Conservation (phyloP, 352 stramenopile species). For the Globisporangium irregulare region DNA sequence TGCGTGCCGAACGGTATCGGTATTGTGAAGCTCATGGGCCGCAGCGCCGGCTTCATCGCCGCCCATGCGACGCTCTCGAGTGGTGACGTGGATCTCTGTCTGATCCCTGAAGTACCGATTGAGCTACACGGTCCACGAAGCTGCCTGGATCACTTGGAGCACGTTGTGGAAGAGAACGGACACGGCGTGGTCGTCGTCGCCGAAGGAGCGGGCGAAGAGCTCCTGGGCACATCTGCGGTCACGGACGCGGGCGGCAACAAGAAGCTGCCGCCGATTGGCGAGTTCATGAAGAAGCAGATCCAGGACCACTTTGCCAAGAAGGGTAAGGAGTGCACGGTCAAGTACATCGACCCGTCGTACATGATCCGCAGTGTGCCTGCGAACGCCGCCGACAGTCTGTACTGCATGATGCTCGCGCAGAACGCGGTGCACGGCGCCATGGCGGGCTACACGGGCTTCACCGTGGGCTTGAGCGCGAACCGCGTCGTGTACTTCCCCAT, state of each 20-base stretch:
- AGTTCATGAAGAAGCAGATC: neutral
- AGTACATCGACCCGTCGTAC: neutral
- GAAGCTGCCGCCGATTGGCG: neutral
- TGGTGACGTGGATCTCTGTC: neutral
- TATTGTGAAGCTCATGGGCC: neutral
- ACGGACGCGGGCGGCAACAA: neutral
- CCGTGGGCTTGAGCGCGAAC: neutral
- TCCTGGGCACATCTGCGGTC: neutral
- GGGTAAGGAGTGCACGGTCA: neutral
- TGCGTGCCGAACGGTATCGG: neutral
- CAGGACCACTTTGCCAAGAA: constrained; percentile 1
- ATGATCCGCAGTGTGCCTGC: neutral
- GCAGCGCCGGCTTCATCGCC: neutral
- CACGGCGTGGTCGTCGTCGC: neutral
- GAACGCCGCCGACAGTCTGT: neutral
- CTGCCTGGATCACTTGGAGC: neutral
- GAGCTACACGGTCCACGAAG: neutral
- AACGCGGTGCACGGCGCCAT: neutral
- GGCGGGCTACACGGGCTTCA: neutral
- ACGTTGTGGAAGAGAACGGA: neutral
- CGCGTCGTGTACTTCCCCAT: neutral
- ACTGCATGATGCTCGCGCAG: neutral
- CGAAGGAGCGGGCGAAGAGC: neutral
- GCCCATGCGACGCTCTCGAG: neutral
- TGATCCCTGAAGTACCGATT: neutral